Base-by-base conservation (phyloP, 1,284 basidiomycete genomes). In the Irpex sp. region DNA sequence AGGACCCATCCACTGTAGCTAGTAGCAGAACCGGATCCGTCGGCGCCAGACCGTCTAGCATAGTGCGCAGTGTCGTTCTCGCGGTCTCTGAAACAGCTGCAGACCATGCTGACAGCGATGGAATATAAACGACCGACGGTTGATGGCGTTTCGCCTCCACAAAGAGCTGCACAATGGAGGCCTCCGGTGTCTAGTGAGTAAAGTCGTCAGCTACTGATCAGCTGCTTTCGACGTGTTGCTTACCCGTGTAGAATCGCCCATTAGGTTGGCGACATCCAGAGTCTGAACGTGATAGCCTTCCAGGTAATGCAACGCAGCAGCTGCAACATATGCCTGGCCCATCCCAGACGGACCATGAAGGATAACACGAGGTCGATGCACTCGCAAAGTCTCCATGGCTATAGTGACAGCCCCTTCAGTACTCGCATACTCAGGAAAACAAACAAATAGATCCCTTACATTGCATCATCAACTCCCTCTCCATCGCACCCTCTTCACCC, bases 141-240 rank as follows among this genome's bases (percentile, higher is more conserved):
- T 98, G 96, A 73, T 98, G 94, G 35, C 97, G 88, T 74, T 98
- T 98, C 0, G 97, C 97, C 75, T 99, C 97, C 17, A 96, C 86
- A 70, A 99, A 98, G n/a, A 98, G 83, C 69, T 98, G 97, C 1
- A 98, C 94, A 61, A 98, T 89, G 1, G 93, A 89, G 0, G 97
- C 93, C 77, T 99, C 97, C 2, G 89, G 80, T 3, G 95, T 95
- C 92, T 95, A 66, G n/a, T 60, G 54, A 47, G 9, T 47, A 55
- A 61, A n/a, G 62, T 36, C 55, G 61, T 60, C 4, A 56, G 36
- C n/a, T 36, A 26, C 7, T 9, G 60, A 58, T 60, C 36, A 26
- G 26, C 21, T 26, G 26, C 4, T 26, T 26, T 26, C 26, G 26
- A 26, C 26, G 26, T 26, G 17, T 36, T 35, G 76, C 84, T 71